These are phyloP conservation scores for Salix brachista DNA, from an alignment of 345 rosid genomes.

Conservation along the genomic window DNA sequence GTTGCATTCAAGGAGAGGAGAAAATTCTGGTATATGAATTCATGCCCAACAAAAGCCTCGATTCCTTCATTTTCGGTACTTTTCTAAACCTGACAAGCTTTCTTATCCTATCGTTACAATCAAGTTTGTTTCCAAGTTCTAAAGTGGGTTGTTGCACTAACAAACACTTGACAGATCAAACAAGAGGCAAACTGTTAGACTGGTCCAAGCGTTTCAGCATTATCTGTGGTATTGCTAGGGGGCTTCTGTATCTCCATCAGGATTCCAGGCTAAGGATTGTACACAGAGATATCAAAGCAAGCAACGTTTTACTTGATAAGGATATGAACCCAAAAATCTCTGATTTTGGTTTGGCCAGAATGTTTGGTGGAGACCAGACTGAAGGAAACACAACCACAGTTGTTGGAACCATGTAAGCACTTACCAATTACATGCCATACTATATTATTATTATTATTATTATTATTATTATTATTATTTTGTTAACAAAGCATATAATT, in stretches of 20 bases:
- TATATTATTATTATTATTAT: no score
- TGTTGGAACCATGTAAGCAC: slow-evolving; percentile 6
- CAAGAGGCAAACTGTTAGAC: neutral
- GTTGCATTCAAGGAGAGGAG: slow-evolving; percentile 33
- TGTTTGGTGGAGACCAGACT: neutral
- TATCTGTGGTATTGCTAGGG: slow-evolving; percentile 9
- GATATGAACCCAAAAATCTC: slow-evolving; percentile 16
- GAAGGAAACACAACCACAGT: slow-evolving; percentile 13
- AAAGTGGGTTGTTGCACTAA: no score
- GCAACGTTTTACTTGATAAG: slow-evolving; percentile 11
- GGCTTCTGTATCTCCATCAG: slow-evolving; percentile 16
- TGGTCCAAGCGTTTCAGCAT: slow-evolving; percentile 11
- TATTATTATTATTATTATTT: no score
- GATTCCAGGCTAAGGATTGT: slow-evolving; percentile 11
- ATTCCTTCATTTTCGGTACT: slow-evolving; percentile 30
- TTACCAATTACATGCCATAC: no score
- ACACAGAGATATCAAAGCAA: slow-evolving; percentile 16
- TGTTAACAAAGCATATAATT: no score
- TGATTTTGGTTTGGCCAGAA: slow-evolving; percentile 11
- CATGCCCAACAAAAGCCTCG: slow-evolving; percentile 33
- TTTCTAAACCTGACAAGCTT: neutral
- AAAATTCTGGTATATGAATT: slow-evolving; percentile 33
- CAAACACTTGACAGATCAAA: neutral
- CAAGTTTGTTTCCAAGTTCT: no score
- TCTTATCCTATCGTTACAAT: neutral